These are phyloP conservation scores for Arctium minus DNA, from an alignment of 129 eudicot species.

Conservation along the genomic window DNA sequence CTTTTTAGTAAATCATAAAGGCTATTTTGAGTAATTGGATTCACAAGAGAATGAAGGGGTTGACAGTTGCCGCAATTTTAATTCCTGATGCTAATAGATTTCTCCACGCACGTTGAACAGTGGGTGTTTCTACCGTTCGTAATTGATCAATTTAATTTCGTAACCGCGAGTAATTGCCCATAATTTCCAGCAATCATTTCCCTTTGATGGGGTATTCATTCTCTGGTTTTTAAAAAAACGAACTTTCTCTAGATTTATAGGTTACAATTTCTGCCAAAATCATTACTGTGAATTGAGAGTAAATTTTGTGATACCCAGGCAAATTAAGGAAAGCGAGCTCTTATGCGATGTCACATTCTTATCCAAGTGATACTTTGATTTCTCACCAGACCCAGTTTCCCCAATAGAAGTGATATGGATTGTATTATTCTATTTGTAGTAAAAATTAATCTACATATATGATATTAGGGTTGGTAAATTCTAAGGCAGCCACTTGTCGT, in stretches of 20 bases:
- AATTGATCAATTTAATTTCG: no score
- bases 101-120: no score
- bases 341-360: neutral
- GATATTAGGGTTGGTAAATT: neutral
- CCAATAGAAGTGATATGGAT: neutral
- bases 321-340: neutral
- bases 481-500: neutral
- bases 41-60: neutral
- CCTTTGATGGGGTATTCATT: neutral
- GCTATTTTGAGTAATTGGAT: neutral
- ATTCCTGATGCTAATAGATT: no score
- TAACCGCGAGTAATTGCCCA: no score
- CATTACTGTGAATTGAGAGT: neutral
- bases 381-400: neutral
- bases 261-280: neutral
- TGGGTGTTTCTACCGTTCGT: no score
- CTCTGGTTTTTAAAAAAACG: neutral
- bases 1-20: neutral
- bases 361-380: neutral
- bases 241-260: neutral
- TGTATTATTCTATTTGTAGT: conserved; percentile 1
- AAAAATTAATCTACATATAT: neutral
- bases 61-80: neutral
- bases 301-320: neutral
- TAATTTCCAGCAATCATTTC: neutral